Evolutionary conservation across 495 filamentous ascomycete genomes (phyloP), one percentile per base, ranked within the genome.

Genomic region (Aspergillus nanangensis): DNA sequence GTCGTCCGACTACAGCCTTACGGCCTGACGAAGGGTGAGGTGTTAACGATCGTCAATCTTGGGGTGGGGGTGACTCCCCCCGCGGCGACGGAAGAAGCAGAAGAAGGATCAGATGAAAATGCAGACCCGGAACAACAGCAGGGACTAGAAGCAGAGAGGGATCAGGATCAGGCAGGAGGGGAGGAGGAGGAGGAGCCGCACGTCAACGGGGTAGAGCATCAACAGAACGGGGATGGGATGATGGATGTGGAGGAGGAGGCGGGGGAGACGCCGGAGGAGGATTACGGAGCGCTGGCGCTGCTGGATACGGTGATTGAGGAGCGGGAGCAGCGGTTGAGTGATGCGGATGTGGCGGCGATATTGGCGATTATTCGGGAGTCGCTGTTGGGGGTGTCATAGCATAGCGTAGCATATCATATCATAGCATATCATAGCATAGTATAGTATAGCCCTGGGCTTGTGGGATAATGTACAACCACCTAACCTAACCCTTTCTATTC

Each of bases 11-110:
- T 81, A 8, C 60, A 66, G 37, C 69, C 71, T 0, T 81, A 66
- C 45, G 63, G 67, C n/a, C 57, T 83, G 29, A 78, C 75, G 18
- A 85, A 86, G 62, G 72, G 74, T 0, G 82, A 86, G 59, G 61
- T 82, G 9, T 56, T 86, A 5, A 84, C 81, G 78, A 79, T 85
- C 27, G 49, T 83, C 4, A 85, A 86, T 52, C 55, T 83, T 33
- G 71, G 71, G 0, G 47, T 75, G n/a, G 71, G 71, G 4, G 37
- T 41, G 9, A 2, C 31, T 1, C 34, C 45, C 5, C 17, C 47
- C 10, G 48, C 14, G 19, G 35, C 20, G 34, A 17, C 23, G 38
- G 38, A 32, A 34, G 33, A 44, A 29, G 24, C 20, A 7, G 22
- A 41, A 31, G 35, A 18, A 3, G 14, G 46, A 31, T 21, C 2